Evolutionary conservation across 805 yeast genomes (phyloP), one percentile per base, ranked within the genome.

Genomic region (Ogataea chonburiensis): DNA sequence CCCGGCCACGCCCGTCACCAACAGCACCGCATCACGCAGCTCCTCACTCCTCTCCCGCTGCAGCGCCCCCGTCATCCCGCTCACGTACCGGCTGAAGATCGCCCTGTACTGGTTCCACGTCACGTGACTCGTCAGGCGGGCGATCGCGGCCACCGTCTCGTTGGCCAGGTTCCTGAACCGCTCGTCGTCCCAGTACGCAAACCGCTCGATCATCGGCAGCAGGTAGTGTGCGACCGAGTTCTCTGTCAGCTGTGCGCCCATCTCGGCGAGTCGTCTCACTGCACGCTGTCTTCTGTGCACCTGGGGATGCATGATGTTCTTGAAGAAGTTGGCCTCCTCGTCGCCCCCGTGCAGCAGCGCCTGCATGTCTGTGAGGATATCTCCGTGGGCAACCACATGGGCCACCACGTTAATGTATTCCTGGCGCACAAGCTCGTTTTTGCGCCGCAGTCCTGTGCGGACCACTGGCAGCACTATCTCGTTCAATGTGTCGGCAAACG

Each of bases 211-310:
- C 45, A 89, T 74, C 4, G 98, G 98, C 38, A 93, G 62, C 27
- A 93, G 52, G 55, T 82, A 88, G 52, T 86, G 93, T 0, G 95
- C 72, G 36, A 91, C 75, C 47, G 78, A 80, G 23, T 66, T 62
- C 17, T 75, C 75, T 0, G 74, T 59, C 5, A 89, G 58, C 14
- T 57, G 40, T 5, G 77, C 72, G 27, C 70, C 50, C 7, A 45
- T 24, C 5, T 68, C 77, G 8, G 71, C 70, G 18, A 89, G 61
- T 40, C 84, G 71, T 50, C 77, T 73, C 15, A 91, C 70, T 0
- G 98, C 95, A 50, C 88, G 73, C 58, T 84, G 88, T 50, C 96
- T 81, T 63, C 95, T 77, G 53, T 82, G 87, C 7, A 82, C 51
- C 63, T 91, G 98, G 23, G 91, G 79, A 58, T 91, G 96, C 42